Base-by-base conservation (phyloP, 805 yeast genomes). In the Alloascoidea hylecoeti region DNA sequence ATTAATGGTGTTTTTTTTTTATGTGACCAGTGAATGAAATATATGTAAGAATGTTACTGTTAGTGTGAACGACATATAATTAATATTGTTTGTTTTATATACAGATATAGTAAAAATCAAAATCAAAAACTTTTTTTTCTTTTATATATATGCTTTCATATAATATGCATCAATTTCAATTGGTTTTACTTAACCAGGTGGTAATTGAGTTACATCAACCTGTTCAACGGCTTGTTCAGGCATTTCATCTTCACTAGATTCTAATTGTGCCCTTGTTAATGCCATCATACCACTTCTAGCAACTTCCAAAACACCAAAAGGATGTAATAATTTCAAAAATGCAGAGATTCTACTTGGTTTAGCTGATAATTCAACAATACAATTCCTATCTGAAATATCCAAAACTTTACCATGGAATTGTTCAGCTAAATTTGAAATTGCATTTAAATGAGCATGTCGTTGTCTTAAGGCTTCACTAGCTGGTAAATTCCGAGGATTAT, bases 251-350 rank as follows among this genome's bases (percentile, higher is more conserved):
- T 28, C 36, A n/a, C 14, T 16, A 16, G 61, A 62, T 45, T 78
- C 83, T 48, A 86, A 63, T 34, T 95, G 96, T 37, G 97, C 84
- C 71, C 96, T 78, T 53, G 97, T 94, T 51, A 92, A 70, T 5
- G 97, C 98, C 89, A 92, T 86, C 94, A 89, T 84, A 63, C 98
- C 98, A 17, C 95, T 80, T 64, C 98, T 75, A 34, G 96, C 95
- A 50, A 89, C 81, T 63, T 92, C 98, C 52, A 92, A 70, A 41
- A 92, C 78, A 53, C 98, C 98, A 55, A 92, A 92, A 35, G 98
- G 98, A 57, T 85, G 92, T 54, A 88, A 68, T 55, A 92, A 73
- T 45, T 81, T 82, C 55, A 92, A 73, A 58, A 88, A 88, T 33
- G 94, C 76, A 34, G 89, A 68, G 45, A 92, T 70, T 60, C 96